Percentiles rank a stretch among this genome's conserved stretches.
Evolutionary conservation across 2,329 filamentous ascomycete species (phyloP).

Genomic region (Thelonectria discophora): DNA sequence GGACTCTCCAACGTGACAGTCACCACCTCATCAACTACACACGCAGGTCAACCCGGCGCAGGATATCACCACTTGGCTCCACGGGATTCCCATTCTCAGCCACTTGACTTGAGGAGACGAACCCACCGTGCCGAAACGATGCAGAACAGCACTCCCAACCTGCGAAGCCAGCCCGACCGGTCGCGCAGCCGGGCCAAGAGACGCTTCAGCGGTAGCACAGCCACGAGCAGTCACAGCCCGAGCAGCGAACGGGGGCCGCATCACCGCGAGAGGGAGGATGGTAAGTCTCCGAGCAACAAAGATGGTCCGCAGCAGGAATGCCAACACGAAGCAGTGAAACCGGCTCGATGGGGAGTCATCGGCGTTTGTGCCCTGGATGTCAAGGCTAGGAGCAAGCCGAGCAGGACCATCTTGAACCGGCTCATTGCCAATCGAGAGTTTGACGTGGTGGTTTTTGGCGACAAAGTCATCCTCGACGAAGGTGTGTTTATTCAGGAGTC

Average conservation of each 20-base stretch:
- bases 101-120: slow-evolving; percentile 58
- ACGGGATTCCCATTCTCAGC: slow-evolving; percentile 52
- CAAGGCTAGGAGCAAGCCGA: slow-evolving; percentile 96
- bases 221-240: slow-evolving; percentile 82
- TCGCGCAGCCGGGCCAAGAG: slow-evolving; percentile 77
- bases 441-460: slow-evolving; percentile 96
- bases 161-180: slow-evolving; percentile 60
- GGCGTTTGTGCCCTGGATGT: slow-evolving; percentile 95
- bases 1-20: slow-evolving; percentile 62
- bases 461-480: slow-evolving; percentile 98
- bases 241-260: slow-evolving; percentile 72
- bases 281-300: slow-evolving; percentile 40
- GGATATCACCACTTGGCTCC: slow-evolving; percentile 58
- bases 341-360: slow-evolving; percentile 73
- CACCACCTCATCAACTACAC: slow-evolving; percentile 59
- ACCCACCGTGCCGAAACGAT: slow-evolving; percentile 50
- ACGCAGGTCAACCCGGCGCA: slow-evolving; percentile 52
- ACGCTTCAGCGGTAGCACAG: slow-evolving; percentile 82
- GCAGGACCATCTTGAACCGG: slow-evolving; percentile 92
- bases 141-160: slow-evolving; percentile 44
- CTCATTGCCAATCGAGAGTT: slow-evolving; percentile 92
- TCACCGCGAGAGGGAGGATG: slow-evolving; percentile 66
- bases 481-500: slow-evolving; percentile 52
- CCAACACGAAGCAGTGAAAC: slow-evolving; percentile 57
- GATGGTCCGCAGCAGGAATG: background rate